Percentiles rank a stretch among this genome's conserved stretches.
These are phyloP conservation scores for Tolypocladium amazonense DNA, from an alignment of 2,329 filamentous ascomycete species.

Conservation along the genomic window DNA sequence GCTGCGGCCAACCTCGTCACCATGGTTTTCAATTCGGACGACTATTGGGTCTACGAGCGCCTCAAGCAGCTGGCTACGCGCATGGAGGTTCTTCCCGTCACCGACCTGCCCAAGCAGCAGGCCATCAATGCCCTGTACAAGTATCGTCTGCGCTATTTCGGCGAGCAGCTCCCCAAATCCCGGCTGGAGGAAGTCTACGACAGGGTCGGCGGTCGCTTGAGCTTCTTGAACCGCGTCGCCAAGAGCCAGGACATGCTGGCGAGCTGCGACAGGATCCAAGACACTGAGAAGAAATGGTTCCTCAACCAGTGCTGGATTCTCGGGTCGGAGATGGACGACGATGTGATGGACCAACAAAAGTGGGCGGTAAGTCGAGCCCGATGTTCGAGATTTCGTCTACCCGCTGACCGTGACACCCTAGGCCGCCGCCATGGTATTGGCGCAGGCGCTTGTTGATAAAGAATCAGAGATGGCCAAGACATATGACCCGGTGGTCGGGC, in stretches of 20 bases:
- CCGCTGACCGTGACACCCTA: constrained; percentile 17
- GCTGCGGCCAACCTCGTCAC: constrained; percentile 85
- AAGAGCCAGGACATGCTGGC: constrained; percentile 70
- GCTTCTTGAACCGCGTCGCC: constrained; percentile 84
- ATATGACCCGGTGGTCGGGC: constrained; percentile 57
- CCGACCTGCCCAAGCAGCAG: constrained; percentile 68
- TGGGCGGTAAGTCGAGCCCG: constrained; percentile 57
- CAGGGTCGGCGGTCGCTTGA: constrained; percentile 76
- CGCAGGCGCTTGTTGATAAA: constrained; percentile 78
- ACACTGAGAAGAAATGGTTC: constrained; percentile 66
- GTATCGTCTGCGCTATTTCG: constrained; percentile 72
- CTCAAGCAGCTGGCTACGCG: constrained; percentile 86
- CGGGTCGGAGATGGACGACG: constrained; percentile 74
- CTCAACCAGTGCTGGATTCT: constrained; percentile 68
- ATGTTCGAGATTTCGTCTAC: not conserved
- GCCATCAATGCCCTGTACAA: constrained; percentile 67
- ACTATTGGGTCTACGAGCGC: constrained; percentile 97
- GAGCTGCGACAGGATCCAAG: constrained; percentile 64
- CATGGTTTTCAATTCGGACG: constrained; percentile 89
- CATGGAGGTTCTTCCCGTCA: constrained; percentile 85
- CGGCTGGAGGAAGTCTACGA: constrained; percentile 72
- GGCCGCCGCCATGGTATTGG: constrained; percentile 88
- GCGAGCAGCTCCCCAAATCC: constrained; percentile 42
- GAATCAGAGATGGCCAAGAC: constrained; percentile 55
- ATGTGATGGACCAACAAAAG: constrained; percentile 97